A percentile compares a stretch with the other conserved stretches of the same genome.
Conservation (phyloP, 1,284 basidiomycete species). For the Cutaneotrichosporon curvatum region DNA sequence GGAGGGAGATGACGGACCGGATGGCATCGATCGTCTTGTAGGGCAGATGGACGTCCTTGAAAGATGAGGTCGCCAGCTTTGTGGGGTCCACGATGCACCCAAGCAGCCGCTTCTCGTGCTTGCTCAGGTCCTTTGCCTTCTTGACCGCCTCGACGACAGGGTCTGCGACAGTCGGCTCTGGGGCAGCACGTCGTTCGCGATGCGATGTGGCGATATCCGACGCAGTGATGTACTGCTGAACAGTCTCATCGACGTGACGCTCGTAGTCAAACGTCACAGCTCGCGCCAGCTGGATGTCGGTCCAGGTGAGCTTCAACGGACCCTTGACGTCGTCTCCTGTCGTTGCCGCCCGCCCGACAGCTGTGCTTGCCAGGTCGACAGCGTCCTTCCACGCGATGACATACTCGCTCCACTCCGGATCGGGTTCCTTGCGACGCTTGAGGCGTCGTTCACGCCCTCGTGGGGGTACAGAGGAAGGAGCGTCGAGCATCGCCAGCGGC, state of each 20-base stretch:
- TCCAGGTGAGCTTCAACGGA: slow-evolving; percentile 20
- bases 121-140: slow-evolving; percentile 63
- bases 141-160: slow-evolving; percentile 67
- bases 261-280: slow-evolving; percentile 12
- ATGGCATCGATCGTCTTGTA: slow-evolving; percentile 77
- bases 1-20: slow-evolving; percentile 82
- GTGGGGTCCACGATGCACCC: slow-evolving; percentile 75
- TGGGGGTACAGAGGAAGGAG: slow-evolving; percentile 50
- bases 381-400: slow-evolving; percentile 27
- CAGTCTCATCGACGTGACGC: slow-evolving; percentile 10
- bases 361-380: slow-evolving; percentile 24
- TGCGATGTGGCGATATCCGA: slow-evolving; percentile 3
- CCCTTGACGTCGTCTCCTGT: slow-evolving; percentile 1
- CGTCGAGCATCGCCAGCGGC: slow-evolving; percentile 25
- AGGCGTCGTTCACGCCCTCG: slow-evolving; percentile 60
- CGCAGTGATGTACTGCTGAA: slow-evolving; percentile 17
- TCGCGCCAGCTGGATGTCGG: slow-evolving; percentile 24
- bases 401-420: slow-evolving; percentile 20
- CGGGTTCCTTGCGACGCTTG: slow-evolving; percentile 62
- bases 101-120: slow-evolving; percentile 68
- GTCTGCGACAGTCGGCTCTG: slow-evolving; percentile 44
- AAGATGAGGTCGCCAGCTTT: slow-evolving; percentile 60
- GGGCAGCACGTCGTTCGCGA: background rate
- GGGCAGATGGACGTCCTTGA: slow-evolving; percentile 80
- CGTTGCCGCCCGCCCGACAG: slow-evolving; percentile 14